Evolutionary conservation across 306 rosid genomes (phyloP).

Genomic region (Quillaja saponaria): DNA sequence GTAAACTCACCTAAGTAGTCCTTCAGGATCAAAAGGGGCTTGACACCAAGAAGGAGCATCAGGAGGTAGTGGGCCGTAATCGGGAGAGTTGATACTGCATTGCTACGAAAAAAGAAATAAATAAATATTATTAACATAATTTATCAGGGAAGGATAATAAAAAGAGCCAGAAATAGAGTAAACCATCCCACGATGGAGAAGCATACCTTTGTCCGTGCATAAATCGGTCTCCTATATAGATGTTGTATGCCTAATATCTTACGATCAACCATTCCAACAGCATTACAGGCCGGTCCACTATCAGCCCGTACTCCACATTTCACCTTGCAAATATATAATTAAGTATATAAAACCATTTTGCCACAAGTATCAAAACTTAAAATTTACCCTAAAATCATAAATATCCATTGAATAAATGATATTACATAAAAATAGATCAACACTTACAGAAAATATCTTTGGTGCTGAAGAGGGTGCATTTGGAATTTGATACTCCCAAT

Average conservation of each 20-base stretch:
- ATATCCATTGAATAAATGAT: not conserved
- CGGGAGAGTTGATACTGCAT: constrained; percentile 87
- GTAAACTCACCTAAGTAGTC: constrained; percentile 66
- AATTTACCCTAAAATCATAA: not conserved
- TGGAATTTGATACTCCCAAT: constrained; percentile 83
- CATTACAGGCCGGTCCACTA: constrained; percentile 86
- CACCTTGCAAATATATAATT: constrained; percentile 47
- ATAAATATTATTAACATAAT: not conserved
- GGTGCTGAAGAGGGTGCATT: constrained; percentile 42
- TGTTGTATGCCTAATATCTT: constrained; percentile 68
- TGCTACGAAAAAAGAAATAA: constrained; percentile 44
- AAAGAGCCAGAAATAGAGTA: not conserved
- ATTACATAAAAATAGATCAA: constrained; percentile 9
- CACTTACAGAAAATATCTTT: constrained; percentile 66
- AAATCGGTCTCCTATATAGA: constrained; percentile 63
- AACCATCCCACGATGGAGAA: constrained; percentile 12
- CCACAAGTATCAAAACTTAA: constrained; percentile 7
- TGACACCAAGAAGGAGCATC: constrained; percentile 98
- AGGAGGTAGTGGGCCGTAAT: constrained; percentile 78
- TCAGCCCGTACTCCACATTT: constrained; percentile 83
- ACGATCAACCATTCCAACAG: constrained; percentile 90
- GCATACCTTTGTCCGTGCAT: constrained; percentile 67
- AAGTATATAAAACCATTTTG: constrained; percentile 14
- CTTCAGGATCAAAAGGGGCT: constrained; percentile 99
- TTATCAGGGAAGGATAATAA: not conserved